These are phyloP conservation scores for Harrya chromipes DNA, from an alignment of 768 basidiomycete species.

Conservation along the genomic window DNA sequence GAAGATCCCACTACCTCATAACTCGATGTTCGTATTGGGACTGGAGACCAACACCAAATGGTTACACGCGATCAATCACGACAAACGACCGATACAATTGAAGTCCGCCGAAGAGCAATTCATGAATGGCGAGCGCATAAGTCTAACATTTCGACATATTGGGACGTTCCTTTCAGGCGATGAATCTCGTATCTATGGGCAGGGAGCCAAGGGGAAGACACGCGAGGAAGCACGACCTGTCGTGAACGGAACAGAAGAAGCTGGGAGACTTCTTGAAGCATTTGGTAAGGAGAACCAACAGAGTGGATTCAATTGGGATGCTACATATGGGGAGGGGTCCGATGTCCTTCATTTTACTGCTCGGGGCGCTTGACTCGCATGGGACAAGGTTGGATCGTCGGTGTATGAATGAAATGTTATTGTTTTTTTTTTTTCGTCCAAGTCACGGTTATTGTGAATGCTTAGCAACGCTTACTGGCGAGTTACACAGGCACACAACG, in stretches of 20 bases:
- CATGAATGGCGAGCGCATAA: constrained; percentile 65
- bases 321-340: constrained; percentile 60
- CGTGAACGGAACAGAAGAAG: constrained; percentile 48
- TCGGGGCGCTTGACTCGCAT: constrained; percentile 12
- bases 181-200: constrained; percentile 60
- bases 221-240: constrained; percentile 52
- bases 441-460: constrained; percentile 7
- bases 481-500: not conserved
- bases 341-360: constrained; percentile 61
- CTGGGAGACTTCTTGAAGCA: constrained; percentile 48
- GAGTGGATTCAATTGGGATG: constrained; percentile 69
- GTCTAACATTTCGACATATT: constrained; percentile 75
- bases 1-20: constrained; percentile 72
- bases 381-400: constrained; percentile 16
- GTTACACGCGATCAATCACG: constrained; percentile 74
- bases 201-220: constrained; percentile 67
- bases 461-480: constrained; percentile 24
- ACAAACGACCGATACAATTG: constrained; percentile 56
- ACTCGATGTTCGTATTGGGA: constrained; percentile 81
- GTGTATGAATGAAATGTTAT: constrained; percentile 24
- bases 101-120: constrained; percentile 57
- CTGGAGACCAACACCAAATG: constrained; percentile 68
- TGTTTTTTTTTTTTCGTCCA: constrained; percentile 14
- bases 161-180: constrained; percentile 66
- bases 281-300: constrained; percentile 76